phyloP scores from a whole-genome alignment of 148 eudicot genomes.

The Amaranthus hypochondriacus region DNA sequence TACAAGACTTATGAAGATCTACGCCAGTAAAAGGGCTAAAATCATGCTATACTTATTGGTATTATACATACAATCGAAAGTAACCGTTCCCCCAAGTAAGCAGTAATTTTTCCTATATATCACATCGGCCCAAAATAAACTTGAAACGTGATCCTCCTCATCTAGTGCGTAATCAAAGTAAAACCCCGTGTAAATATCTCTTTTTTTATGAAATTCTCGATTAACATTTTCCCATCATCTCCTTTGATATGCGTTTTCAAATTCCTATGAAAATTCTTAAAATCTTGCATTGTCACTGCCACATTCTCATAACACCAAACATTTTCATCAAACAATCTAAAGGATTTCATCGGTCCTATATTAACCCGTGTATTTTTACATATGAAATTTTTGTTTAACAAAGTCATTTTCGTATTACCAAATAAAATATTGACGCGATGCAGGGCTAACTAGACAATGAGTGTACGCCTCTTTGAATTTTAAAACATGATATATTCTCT shows the following conservation, averaged over 20 bases:
- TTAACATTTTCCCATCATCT: background rate
- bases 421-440: no score
- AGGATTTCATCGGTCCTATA: background rate
- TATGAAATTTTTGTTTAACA: background rate
- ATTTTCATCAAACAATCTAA: background rate
- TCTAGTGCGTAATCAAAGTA: background rate
- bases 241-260: background rate
- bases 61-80: no score
- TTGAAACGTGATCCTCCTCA: background rate
- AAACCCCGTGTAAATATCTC: background rate
- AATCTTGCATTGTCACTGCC: background rate
- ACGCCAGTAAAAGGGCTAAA: no score
- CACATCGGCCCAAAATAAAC: background rate
- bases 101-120: background rate
- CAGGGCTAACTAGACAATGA: background rate
- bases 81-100: background rate
- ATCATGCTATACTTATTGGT: no score
- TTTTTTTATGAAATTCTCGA: background rate
- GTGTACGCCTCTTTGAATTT: no score
- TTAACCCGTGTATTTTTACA: background rate
- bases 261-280: conserved; percentile 3
- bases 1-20: background rate
- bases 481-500: no score
- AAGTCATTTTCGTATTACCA: no score
- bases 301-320: conserved; percentile 3